A percentile compares a stretch with the other conserved stretches of the same genome.
These are phyloP conservation scores for Cordyceps fumosorosea DNA, from an alignment of 2,329 filamentous ascomycete genomes.

Conservation along the genomic window DNA sequence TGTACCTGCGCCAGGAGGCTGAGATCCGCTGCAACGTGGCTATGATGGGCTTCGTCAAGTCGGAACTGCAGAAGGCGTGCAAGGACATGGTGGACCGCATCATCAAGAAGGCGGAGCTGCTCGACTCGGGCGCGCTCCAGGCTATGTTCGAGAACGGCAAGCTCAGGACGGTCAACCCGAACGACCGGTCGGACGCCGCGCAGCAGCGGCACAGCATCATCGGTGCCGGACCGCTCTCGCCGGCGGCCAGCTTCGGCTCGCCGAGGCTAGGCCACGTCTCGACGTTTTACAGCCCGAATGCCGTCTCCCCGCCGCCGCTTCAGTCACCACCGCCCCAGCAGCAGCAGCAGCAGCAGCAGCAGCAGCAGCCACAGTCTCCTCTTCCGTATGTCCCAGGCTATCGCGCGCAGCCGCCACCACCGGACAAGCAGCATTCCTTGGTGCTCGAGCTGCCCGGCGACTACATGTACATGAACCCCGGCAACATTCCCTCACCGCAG, in stretches of 20 bases:
- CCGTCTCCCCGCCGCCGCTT: background rate
- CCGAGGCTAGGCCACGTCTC: constrained; percentile 4
- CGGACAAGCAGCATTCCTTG: background rate
- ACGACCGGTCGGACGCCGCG: constrained; percentile 35
- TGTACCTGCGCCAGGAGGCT: constrained; percentile 64
- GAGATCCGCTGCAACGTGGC: constrained; percentile 64
- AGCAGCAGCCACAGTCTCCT: background rate
- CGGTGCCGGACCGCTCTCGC: constrained; percentile 2
- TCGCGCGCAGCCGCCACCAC: background rate
- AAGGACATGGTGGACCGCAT: constrained; percentile 62
- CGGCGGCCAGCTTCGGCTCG: background rate
- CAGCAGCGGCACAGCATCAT: background rate
- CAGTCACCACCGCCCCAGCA: background rate
- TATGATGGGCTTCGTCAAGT: constrained; percentile 59
- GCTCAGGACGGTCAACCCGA: constrained; percentile 52
- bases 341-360: background rate
- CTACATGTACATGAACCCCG: constrained; percentile 16
- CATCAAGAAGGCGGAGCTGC: constrained; percentile 63
- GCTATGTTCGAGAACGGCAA: constrained; percentile 62
- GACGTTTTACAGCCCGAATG: background rate
- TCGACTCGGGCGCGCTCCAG: constrained; percentile 58
- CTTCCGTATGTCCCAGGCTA: background rate
- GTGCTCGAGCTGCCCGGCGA: constrained; percentile 22
- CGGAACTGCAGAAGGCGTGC: constrained; percentile 57
- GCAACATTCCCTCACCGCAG: constrained; percentile 1